These are phyloP conservation scores for Daldinia childiae DNA, from an alignment of 495 filamentous ascomycete genomes.

Conservation along the genomic window DNA sequence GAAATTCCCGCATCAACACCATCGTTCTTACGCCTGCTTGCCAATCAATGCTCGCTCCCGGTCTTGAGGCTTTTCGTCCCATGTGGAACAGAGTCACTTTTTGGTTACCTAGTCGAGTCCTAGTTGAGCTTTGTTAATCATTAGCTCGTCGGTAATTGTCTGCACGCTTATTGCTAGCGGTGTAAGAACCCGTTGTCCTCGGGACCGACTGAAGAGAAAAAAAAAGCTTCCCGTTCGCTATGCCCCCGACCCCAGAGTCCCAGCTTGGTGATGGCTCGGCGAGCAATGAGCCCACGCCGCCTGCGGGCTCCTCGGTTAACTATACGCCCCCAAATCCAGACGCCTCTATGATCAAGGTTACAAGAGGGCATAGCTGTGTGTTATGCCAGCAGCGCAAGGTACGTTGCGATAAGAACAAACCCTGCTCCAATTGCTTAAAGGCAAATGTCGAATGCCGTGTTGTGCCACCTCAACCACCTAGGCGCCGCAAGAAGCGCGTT, in stretches of 20 bases:
- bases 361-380: conserved; percentile 68
- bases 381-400: conserved; percentile 74
- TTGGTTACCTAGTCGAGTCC: conserved; percentile 38
- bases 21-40: conserved; percentile 23
- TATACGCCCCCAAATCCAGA: conserved; percentile 44
- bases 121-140: conserved; percentile 33
- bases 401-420: conserved; percentile 70
- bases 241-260: conserved; percentile 49
- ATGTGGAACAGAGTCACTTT: conserved; percentile 42
- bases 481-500: conserved; percentile 66
- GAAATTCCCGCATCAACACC: conserved; percentile 41
- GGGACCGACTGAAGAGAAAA: conserved; percentile 38
- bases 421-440: conserved; percentile 73
- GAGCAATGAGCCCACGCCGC: conserved; percentile 46
- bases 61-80: conserved; percentile 37
- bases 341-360: conserved; percentile 58
- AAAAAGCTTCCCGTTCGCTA: conserved; percentile 20
- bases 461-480: conserved; percentile 65
- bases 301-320: conserved; percentile 49
- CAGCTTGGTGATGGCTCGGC: conserved; percentile 45
- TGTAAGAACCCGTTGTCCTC: conserved; percentile 38
- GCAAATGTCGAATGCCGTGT: conserved; percentile 67
- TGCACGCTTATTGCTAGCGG: conserved; percentile 33
- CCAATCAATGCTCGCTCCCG: conserved; percentile 40
- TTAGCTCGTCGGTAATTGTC: conserved; percentile 24